Conservation (phyloP, 2,329 filamentous ascomycete species). For the Drechslera avenae region DNA sequence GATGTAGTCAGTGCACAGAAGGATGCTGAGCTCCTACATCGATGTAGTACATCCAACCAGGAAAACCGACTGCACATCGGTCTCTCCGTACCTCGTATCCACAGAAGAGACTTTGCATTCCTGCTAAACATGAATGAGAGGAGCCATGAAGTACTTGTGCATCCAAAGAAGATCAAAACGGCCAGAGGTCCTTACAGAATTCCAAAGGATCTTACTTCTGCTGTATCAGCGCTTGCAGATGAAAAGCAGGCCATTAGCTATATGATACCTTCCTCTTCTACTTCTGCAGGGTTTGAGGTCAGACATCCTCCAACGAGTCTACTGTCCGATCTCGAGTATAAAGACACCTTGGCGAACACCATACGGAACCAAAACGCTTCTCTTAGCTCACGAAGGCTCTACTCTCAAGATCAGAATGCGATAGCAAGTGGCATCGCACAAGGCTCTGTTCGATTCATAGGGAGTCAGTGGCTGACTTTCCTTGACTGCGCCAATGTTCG, state of each 20-base stretch:
- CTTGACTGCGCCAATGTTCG: conserved; percentile 32
- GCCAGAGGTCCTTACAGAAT: conserved; percentile 19
- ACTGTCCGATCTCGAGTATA: conserved; percentile 30
- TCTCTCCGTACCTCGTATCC: conserved; percentile 32
- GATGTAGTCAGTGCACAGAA: conserved; percentile 29
- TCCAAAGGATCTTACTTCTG: conserved; percentile 16
- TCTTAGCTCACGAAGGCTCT: conserved; percentile 28
- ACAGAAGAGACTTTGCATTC: conserved; percentile 35
- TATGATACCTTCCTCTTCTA: conserved; percentile 25
- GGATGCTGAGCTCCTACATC: conserved; percentile 34
- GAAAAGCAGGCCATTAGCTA: conserved; percentile 17
- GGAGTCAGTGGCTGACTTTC: conserved; percentile 31
- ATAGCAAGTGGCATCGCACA: conserved; percentile 31
- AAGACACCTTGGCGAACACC: conserved; percentile 28
- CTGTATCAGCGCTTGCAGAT: conserved; percentile 17
- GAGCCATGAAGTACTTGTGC: conserved; percentile 31
- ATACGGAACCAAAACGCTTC: conserved; percentile 17
- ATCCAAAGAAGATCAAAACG: conserved; percentile 22
- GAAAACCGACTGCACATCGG: conserved; percentile 30
- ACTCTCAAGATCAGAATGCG: conserved; percentile 32
- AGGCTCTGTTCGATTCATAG: conserved; percentile 30
- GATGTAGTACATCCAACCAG: conserved; percentile 14
- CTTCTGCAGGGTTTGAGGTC: conserved; percentile 29
- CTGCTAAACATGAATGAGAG: conserved; percentile 20
- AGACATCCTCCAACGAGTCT: conserved; percentile 22